Conservation (phyloP, 73 alveolate genomes). For the Effrenium voratum region DNA sequence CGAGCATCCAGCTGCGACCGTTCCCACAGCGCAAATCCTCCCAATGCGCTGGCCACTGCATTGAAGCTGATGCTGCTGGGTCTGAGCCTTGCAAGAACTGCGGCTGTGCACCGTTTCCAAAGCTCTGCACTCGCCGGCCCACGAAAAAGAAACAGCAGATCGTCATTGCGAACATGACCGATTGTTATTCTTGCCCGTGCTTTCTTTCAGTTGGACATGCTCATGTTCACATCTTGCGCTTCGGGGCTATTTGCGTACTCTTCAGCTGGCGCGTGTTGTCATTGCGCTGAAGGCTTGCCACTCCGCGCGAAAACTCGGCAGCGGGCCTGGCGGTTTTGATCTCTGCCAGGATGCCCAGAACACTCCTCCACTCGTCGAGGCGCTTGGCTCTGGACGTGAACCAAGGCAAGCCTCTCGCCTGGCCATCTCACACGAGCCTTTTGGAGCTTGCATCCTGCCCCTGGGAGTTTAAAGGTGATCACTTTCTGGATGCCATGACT, state of each 20-base stretch:
- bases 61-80: constrained; percentile 66
- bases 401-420: constrained; percentile 50
- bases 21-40: constrained; percentile 28
- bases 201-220: too few species aligned
- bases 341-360: constrained; percentile 16
- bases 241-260: too few species aligned
- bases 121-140: too few species aligned
- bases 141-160: too few species aligned
- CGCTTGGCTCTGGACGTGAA: constrained; percentile 25
- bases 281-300: too few species aligned
- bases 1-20: constrained; percentile 7
- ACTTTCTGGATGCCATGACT: too few species aligned
- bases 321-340: constrained; percentile 33
- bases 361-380: constrained; percentile 22
- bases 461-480: too few species aligned
- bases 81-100: not conserved
- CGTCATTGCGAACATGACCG: not conserved
- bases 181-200: not conserved
- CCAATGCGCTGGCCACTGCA: constrained; percentile 51
- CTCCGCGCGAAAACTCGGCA: not conserved
- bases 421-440: too few species aligned
- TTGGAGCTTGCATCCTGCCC: too few species aligned
- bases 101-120: not conserved
- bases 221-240: too few species aligned
- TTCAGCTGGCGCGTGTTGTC: too few species aligned